Conservation (phyloP, 139 green algal genomes). For the Chloropicon primus region DNA sequence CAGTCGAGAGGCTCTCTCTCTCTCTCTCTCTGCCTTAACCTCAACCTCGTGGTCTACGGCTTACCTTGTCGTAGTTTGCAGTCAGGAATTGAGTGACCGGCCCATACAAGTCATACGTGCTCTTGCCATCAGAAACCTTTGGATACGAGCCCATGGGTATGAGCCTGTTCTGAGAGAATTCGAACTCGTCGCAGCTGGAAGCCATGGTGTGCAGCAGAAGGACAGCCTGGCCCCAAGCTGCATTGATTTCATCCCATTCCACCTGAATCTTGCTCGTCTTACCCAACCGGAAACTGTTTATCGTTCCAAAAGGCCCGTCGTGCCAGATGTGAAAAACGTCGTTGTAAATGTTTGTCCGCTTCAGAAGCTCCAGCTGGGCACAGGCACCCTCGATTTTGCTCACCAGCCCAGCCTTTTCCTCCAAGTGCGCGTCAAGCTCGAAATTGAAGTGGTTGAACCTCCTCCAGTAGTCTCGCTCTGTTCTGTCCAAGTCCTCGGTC, state of each 20-base stretch:
- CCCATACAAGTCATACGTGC: constrained; percentile 52
- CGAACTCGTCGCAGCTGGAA: constrained; percentile 33
- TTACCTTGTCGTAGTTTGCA: constrained; percentile 67
- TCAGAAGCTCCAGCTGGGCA: constrained; percentile 52
- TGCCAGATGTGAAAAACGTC: constrained; percentile 83
- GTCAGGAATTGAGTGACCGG: constrained; percentile 72
- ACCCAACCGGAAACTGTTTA: constrained; percentile 72
- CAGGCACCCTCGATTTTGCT: constrained; percentile 16
- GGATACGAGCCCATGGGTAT: constrained; percentile 75
- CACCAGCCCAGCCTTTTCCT: constrained; percentile 59
- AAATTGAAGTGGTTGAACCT: constrained; percentile 66
- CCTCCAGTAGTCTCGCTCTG: constrained; percentile 71
- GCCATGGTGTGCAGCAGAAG: constrained; percentile 88
- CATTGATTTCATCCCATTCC: constrained; percentile 96
- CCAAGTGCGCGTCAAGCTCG: constrained; percentile 39
- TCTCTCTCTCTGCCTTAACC: too few relatives aligned
- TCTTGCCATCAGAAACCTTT: constrained; percentile 52
- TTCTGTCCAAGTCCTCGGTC: constrained; percentile 30
- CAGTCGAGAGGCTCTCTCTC: constrained; percentile 61
- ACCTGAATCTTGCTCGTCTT: constrained; percentile 46
- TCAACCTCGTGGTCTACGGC: too few relatives aligned
- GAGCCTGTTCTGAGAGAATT: constrained; percentile 42
- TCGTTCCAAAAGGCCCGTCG: constrained; percentile 70
- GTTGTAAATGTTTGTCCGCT: constrained; percentile 63
- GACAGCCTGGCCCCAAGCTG: constrained; percentile 82